Evolutionary conservation across 2,329 filamentous ascomycete genomes (phyloP).

Genomic region (Biscogniauxia mediterranea): DNA sequence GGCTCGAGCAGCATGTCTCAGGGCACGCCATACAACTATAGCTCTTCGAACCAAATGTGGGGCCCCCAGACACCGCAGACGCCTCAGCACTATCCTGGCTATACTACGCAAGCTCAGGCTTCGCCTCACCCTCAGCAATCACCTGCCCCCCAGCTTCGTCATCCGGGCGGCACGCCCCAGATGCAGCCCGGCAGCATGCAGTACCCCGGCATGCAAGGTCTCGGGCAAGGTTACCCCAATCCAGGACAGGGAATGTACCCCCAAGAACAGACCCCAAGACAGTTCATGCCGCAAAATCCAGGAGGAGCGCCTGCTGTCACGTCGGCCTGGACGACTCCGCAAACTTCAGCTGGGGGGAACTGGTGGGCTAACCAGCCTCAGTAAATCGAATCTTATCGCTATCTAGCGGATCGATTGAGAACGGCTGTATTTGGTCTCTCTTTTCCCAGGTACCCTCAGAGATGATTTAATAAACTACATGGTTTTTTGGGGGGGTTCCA

Average conservation of each 20-base stretch:
- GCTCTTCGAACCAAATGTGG: constrained; percentile 62
- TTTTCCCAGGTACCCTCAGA: too few species aligned
- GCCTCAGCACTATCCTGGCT: constrained; percentile 55
- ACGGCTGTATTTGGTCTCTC: too few species aligned
- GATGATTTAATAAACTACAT: too few species aligned
- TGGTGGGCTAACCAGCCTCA: constrained; percentile 56
- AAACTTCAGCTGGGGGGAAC: constrained; percentile 57
- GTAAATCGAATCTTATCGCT: constrained; percentile 16
- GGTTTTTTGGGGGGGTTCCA: too few species aligned
- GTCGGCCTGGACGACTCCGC: constrained; percentile 57
- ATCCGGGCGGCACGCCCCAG: constrained; percentile 51
- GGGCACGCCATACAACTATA: constrained; percentile 60
- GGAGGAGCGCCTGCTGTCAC: constrained; percentile 49
- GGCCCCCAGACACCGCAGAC: constrained; percentile 60
- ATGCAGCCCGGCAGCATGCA: constrained; percentile 57
- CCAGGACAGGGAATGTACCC: constrained; percentile 58
- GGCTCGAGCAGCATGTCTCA: constrained; percentile 52
- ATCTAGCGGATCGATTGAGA: too few species aligned
- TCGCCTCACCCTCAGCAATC: constrained; percentile 54
- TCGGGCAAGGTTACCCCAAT: constrained; percentile 57
- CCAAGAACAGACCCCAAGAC: constrained; percentile 61
- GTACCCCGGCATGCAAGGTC: constrained; percentile 61
- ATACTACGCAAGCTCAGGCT: constrained; percentile 49
- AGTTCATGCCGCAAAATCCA: constrained; percentile 66
- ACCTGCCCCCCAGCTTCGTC: constrained; percentile 59